These are phyloP conservation scores for Xylaria castorea DNA, from an alignment of 495 filamentous ascomycete genomes.

Conservation along the genomic window DNA sequence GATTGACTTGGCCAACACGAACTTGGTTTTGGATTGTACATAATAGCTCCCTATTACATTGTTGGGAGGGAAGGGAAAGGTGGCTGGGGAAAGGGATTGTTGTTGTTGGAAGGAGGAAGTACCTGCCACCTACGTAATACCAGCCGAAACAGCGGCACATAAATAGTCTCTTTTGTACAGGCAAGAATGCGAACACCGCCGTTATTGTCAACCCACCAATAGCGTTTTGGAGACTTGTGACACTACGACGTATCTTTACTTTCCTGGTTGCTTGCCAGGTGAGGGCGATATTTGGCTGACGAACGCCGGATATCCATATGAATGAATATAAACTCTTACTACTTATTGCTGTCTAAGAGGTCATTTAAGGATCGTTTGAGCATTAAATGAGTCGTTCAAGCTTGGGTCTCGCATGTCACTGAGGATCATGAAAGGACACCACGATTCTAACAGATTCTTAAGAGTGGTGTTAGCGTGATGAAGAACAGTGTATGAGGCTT, in stretches of 20 bases:
- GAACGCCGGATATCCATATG: too few species aligned
- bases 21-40: constrained; percentile 18
- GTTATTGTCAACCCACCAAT: neutral
- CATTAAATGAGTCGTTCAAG: too few species aligned
- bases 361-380: too few species aligned
- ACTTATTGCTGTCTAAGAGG: too few species aligned
- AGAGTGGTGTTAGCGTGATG: too few species aligned
- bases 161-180: constrained; percentile 18
- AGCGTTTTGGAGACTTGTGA: neutral
- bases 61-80: neutral
- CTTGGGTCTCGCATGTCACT: too few species aligned
- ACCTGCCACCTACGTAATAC: constrained; percentile 20
- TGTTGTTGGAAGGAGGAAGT: neutral
- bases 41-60: constrained; percentile 14
- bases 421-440: too few species aligned
- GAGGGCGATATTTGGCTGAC: neutral
- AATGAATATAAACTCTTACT: too few species aligned
- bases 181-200: constrained; percentile 1
- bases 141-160: constrained; percentile 20
- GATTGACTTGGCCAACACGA: neutral
- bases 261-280: neutral
- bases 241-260: neutral
- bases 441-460: too few species aligned
- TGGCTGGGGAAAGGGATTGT: constrained; percentile 1
- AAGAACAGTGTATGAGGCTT: neutral